Conservation (phyloP, 1,284 basidiomycete species). For the Apiotrichum mycotoxinovorans region DNA sequence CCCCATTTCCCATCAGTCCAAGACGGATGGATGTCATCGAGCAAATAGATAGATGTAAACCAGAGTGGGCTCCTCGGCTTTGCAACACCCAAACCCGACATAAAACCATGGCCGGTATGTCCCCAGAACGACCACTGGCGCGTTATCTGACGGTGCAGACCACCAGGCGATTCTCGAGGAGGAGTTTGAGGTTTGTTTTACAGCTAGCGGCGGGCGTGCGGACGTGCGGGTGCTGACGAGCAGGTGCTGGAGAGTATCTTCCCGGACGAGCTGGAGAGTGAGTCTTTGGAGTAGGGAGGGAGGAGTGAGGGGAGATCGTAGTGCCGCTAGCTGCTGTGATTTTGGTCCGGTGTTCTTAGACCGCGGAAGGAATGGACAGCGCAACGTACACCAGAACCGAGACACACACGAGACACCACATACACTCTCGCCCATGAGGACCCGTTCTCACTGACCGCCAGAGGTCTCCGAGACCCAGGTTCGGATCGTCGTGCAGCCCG, state of each 20-base stretch:
- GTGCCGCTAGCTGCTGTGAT: too few relatives aligned
- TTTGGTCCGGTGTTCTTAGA: too few relatives aligned
- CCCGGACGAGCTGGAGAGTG: conserved; percentile 86
- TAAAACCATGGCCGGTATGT: conserved; percentile 7
- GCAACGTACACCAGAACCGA: background rate
- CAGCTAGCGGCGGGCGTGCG: conserved; percentile 15
- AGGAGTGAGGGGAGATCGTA: background rate
- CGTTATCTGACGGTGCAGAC: conserved; percentile 27
- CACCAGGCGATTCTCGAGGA: conserved; percentile 58
- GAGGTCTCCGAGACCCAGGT: conserved; percentile 79
- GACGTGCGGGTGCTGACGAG: background rate
- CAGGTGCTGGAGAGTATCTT: conserved; percentile 95
- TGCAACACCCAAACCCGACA: background rate
- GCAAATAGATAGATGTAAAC: too few relatives aligned
- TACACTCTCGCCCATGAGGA: too few relatives aligned
- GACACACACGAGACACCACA: conserved; percentile 53
- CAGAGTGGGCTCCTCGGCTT: too few relatives aligned
- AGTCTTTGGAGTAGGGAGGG: conserved; percentile 55
- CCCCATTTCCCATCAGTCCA: too few relatives aligned
- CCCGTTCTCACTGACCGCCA: conserved; percentile 59
- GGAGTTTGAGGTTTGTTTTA: conserved; percentile 72
- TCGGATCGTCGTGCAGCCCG: conserved; percentile 82
- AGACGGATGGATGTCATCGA: too few relatives aligned
- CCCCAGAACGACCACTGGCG: background rate
- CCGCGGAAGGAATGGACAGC: background rate